Evolutionary conservation across 345 rosid genomes (phyloP).

Genomic region (Kandelia obovata): DNA sequence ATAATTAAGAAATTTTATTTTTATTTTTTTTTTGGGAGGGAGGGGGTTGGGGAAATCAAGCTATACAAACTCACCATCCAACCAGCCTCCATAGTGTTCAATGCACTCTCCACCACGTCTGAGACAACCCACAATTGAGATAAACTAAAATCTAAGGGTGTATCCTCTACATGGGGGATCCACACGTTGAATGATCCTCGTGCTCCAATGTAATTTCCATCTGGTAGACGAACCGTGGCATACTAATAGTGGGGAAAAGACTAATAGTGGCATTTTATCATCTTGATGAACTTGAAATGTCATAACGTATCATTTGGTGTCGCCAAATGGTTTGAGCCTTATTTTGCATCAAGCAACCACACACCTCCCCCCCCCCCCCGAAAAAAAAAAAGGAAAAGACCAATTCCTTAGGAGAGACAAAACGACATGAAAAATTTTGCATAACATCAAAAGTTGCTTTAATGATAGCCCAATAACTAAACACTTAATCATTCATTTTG

Average conservation of each 20-base stretch:
- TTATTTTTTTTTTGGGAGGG: no score
- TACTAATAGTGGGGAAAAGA: neutral
- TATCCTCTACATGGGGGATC: neutral
- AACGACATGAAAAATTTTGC: no score
- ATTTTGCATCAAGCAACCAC: neutral
- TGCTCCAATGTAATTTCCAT: neutral
- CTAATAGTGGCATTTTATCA: neutral
- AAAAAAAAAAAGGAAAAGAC: neutral
- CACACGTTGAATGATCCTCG: neutral
- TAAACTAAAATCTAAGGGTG: neutral
- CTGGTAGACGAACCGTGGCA: neutral
- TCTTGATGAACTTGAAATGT: neutral
- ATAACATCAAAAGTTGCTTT: no score
- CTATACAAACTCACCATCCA: neutral
- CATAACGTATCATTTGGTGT: no score
- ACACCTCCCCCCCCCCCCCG: no score
- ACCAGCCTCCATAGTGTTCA: neutral
- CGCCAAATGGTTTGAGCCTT: no score
- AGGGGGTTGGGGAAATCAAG: neutral
- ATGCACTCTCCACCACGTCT: neutral
- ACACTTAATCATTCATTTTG: no score
- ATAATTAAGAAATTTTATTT: neutral
- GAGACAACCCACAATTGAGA: constrained; percentile 1
- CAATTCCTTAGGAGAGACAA: no score
- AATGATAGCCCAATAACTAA: no score